Conservation (phyloP, 495 filamentous ascomycete species). For the Talaromyces borbonicus region DNA sequence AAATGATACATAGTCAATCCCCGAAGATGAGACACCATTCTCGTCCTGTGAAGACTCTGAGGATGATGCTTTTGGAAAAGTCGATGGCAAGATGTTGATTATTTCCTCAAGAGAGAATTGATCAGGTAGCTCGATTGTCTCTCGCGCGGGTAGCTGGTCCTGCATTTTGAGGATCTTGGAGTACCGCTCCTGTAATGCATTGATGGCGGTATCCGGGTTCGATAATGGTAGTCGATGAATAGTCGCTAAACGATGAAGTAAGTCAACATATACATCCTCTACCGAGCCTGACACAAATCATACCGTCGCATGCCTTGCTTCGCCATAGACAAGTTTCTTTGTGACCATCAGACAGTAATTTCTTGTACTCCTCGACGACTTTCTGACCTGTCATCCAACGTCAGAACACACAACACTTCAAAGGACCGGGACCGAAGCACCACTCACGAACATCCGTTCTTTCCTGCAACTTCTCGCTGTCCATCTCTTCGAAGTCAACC, state of each 20-base stretch:
- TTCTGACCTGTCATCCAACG: constrained; percentile 38
- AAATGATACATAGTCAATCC: constrained; percentile 56
- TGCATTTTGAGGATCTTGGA: constrained; percentile 38
- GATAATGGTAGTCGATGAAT: constrained; percentile 47
- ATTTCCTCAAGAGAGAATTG: constrained; percentile 27
- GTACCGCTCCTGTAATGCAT: constrained; percentile 51
- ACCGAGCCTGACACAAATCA: constrained; percentile 7
- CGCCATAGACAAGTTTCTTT: constrained; percentile 81
- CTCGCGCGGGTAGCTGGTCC: constrained; percentile 39
- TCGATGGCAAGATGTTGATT: constrained; percentile 21
- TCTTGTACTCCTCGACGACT: constrained; percentile 67
- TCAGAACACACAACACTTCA: too few species aligned
- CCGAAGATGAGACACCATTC: constrained; percentile 7
- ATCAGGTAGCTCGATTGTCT: constrained; percentile 37
- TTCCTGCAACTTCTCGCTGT: constrained; percentile 50
- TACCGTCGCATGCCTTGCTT: constrained; percentile 74
- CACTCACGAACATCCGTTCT: constrained; percentile 50
- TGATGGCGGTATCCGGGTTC: constrained; percentile 45
- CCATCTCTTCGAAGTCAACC: constrained; percentile 37
- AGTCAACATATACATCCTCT: constrained; percentile 1
- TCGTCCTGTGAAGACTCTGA: constrained; percentile 8
- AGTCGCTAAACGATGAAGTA: constrained; percentile 23
- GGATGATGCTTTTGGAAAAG: constrained; percentile 16
- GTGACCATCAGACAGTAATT: constrained; percentile 65
- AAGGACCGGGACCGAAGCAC: too few species aligned